Evolutionary conservation across 495 filamentous ascomycete genomes (phyloP), one percentile per base, ranked within the genome.

Genomic region (Xylaria nigripes): DNA sequence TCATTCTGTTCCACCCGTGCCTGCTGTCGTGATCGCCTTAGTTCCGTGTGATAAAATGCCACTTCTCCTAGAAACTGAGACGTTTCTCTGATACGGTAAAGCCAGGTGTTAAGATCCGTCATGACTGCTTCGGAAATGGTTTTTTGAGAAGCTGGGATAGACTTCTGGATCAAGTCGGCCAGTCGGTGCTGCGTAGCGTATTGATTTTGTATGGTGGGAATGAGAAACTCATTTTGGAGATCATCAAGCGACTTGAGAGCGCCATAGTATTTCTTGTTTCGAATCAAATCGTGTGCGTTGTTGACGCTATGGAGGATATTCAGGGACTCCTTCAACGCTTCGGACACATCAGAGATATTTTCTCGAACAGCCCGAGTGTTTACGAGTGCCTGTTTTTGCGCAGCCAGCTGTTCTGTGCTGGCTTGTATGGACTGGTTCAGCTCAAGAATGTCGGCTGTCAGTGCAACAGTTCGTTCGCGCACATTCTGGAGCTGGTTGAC

Each of bases 71-170:
- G 74, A 50, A 92, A 95, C 56, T 95, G 90, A 0, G 90, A 95
- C 30, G 90, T 94, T 67, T 97, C 94, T 53, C 94, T 83, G 55
- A 99, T 95, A 25, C 88, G 84, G 65, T 84, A 97, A n/a, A 99
- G 75, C 93, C 93, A 99, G 1, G 88, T 96, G 67, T 96, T 97
- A 32, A 99, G 70, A 69, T 99, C 93, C 1, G 82, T 85, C 94
- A 96, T 96, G 52, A 99, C 93, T 2, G 89, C 88, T 61, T 97
- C 92, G 2, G 91, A 90, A 51, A 99, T 95, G 24, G 91, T 82
- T 58, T 85, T 88, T 64, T 96, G 90, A 2, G 90, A 96, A 7
- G 90, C 83, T 5, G 93, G 93, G 3, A 97, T 89, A 0, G 90
- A 96, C 61, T 87, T 87, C 68, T 95, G 90, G 55, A 99, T 96